Base-by-base conservation (phyloP, 192 early-diverging fungal genomes). In the Funneliformis mosseae region DNA sequence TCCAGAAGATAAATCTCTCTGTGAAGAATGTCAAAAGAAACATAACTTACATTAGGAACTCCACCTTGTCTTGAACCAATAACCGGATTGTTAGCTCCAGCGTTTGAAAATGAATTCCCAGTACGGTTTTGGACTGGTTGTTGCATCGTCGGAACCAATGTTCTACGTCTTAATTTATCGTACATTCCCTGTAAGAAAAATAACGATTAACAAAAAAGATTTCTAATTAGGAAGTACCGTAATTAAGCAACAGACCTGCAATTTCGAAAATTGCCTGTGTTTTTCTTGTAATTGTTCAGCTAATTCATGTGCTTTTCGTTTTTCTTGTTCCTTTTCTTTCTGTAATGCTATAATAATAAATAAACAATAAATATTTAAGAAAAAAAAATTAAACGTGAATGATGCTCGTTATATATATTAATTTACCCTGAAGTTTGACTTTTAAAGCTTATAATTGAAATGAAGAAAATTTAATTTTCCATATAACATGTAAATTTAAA, bases 301-400 rank as follows among this genome's bases (percentile, higher is more conserved):
- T 9, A 79, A 48, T 10, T 79, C 78, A 55, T 70, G 78, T 28
- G 18, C 70, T 70, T 79, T 79, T 4, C 67, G 78, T 43, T 79
- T 79, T 79, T 79, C 78, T 3, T 70, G 68, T 71, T 79, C 78
- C 42, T 46, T 43, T 27, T 77, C 76, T 77, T 77, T 77, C 16
- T 63, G 60, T 77, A 77, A 66, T 42, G 76, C 76, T 77, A 23
- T 16, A 77, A 27, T 76, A 42, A n/a, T n/a, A 10, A 23, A 6
- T 50, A 77, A 45, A 72, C n/a, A n/a, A n/a, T n/a, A n/a, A n/a
- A n/a, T n/a, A n/a, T n/a, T n/a, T n/a, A n/a, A n/a, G n/a, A n/a
- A n/a, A n/a, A n/a, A n/a, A n/a, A n/a, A n/a, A n/a, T n/a, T n/a
- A n/a, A n/a, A n/a, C n/a, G n/a, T n/a, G 42, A 43, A 5, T 43